Percentiles rank a stretch among this genome's conserved stretches.
Evolutionary conservation across 2,329 filamentous ascomycete species (phyloP).

Genomic region (Colletotrichum sojae): DNA sequence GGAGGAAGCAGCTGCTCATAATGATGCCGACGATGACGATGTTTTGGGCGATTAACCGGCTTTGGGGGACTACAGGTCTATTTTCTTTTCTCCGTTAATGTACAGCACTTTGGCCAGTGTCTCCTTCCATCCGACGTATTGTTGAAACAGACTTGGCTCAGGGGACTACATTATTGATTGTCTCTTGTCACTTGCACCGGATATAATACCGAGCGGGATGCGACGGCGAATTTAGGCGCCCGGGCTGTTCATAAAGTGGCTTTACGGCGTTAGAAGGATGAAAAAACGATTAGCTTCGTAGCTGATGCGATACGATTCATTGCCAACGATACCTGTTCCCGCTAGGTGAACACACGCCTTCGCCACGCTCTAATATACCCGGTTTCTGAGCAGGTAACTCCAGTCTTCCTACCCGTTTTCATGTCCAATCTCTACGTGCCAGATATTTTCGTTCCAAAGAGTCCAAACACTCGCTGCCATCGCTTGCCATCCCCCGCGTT

Average conservation of each 20-base stretch:
- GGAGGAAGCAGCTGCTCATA: conserved; percentile 42
- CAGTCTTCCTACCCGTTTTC: background rate
- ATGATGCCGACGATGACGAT: conserved; percentile 47
- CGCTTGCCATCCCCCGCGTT: conserved; percentile 61
- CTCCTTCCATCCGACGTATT: background rate
- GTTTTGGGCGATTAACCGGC: conserved; percentile 58
- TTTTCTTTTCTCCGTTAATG: conserved; percentile 31
- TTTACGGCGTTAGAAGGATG: conserved; percentile 30
- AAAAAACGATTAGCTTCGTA: conserved; percentile 32
- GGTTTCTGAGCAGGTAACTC: background rate
- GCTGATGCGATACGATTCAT: conserved; percentile 29
- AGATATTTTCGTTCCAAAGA: conserved; percentile 75
- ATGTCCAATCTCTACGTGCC: background rate
- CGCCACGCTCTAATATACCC: too few species aligned
- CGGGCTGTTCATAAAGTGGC: conserved; percentile 18
- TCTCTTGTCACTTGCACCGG: conserved; percentile 1
- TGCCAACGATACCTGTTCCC: background rate
- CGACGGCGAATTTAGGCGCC: conserved; percentile 28
- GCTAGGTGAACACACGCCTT: too few species aligned
- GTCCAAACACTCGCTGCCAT: conserved; percentile 75
- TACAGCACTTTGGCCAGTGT: background rate
- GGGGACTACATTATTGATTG: background rate
- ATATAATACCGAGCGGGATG: conserved; percentile 2
- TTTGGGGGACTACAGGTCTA: conserved; percentile 1
- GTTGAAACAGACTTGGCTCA: background rate